phyloP scores from a whole-genome alignment of 2,329 filamentous ascomycete species.

The Apiospora pterosperma region DNA sequence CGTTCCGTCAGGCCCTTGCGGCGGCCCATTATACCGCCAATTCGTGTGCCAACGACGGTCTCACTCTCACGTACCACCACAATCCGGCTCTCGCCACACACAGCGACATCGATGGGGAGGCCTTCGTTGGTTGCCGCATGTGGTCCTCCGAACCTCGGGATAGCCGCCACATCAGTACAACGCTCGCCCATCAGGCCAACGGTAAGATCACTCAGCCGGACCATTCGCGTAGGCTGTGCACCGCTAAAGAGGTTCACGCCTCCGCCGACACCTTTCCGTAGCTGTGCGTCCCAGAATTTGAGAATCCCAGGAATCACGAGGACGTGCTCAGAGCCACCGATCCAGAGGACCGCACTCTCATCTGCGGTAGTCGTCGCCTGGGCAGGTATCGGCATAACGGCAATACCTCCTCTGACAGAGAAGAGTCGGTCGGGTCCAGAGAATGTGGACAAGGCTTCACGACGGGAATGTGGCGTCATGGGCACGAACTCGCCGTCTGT shows the following conservation, averaged over 20 bases:
- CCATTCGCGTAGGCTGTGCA: slow-evolving; percentile 51
- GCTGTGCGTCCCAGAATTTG: slow-evolving; percentile 58
- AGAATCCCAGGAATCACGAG: slow-evolving; percentile 53
- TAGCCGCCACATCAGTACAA: slow-evolving; percentile 48
- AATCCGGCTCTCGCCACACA: slow-evolving; percentile 54
- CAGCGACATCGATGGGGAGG: slow-evolving; percentile 49
- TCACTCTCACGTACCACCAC: slow-evolving; percentile 53
- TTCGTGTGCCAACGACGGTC: slow-evolving; percentile 40
- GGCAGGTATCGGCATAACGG: slow-evolving; percentile 42
- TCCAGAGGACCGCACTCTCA: slow-evolving; percentile 55
- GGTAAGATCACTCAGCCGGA: slow-evolving; percentile 49
- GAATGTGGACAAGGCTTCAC: slow-evolving; percentile 46
- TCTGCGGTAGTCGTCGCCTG: slow-evolving; percentile 42
- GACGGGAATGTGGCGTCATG: slow-evolving; percentile 61
- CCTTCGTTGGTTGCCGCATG: slow-evolving; percentile 28
- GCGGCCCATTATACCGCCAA: slow-evolving; percentile 34
- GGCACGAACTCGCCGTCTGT: slow-evolving; percentile 52
- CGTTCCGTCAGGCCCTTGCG: slow-evolving; percentile 31
- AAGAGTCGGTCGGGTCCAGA: slow-evolving; percentile 49
- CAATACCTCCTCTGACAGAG: slow-evolving; percentile 50
- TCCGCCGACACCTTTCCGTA: slow-evolving; percentile 46
- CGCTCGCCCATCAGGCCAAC: slow-evolving; percentile 55
- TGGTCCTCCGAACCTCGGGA: slow-evolving; percentile 31
- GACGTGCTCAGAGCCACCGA: slow-evolving; percentile 53
- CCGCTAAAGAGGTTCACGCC: slow-evolving; percentile 55